phyloP scores from a whole-genome alignment of 345 rosid species.

The Gossypium stocksii region DNA sequence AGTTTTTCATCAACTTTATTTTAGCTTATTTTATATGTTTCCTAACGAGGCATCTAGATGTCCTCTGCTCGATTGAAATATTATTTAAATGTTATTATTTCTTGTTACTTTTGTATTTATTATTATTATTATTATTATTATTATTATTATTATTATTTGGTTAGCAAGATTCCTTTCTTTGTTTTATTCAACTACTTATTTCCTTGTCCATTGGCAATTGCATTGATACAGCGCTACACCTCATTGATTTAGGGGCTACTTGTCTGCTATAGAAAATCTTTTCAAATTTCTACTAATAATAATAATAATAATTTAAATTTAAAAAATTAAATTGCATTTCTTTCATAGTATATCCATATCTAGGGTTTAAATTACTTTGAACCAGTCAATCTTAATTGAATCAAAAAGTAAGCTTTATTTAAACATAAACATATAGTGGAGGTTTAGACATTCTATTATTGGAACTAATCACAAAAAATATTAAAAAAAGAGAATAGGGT shows the following conservation, averaged over 20 bases:
- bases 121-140: neutral
- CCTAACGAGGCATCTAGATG: neutral
- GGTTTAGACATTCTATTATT: neutral
- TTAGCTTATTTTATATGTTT: too few relatives aligned
- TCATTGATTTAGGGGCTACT: slow-evolving; percentile 7
- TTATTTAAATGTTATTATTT: neutral
- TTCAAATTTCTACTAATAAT: neutral
- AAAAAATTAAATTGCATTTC: too few relatives aligned
- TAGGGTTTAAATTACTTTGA: neutral
- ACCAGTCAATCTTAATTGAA: neutral
- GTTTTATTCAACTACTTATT: neutral
- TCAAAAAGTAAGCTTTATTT: neutral
- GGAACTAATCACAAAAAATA: neutral
- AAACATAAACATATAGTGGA: neutral
- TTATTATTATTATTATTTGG: neutral
- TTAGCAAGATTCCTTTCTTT: slow-evolving; percentile 4
- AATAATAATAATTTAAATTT: too few relatives aligned
- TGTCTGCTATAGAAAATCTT: neutral
- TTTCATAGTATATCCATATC: neutral
- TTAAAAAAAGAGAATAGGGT: too few relatives aligned
- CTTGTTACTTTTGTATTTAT: neutral
- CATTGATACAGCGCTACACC: neutral
- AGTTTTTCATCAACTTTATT: too few relatives aligned
- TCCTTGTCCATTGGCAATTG: neutral
- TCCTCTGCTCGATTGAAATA: neutral